phyloP scores from a whole-genome alignment of 495 filamentous ascomycete species.

The Entonaema liquescens region DNA sequence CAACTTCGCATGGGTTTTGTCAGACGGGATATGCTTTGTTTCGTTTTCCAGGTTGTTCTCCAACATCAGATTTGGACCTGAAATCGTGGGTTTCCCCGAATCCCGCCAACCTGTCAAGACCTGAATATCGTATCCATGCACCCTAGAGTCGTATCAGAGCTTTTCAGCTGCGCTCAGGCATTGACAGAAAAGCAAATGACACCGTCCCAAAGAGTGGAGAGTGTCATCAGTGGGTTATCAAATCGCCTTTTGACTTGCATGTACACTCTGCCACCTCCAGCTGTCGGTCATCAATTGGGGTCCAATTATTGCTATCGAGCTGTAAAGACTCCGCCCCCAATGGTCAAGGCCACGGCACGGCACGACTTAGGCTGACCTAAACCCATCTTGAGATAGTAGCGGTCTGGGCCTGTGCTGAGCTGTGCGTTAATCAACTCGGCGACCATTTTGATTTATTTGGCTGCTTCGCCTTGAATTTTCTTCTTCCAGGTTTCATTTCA shows the following conservation, averaged over 20 bases:
- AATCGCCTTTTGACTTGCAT: slow-evolving; percentile 26
- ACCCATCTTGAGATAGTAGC: slow-evolving; percentile 23
- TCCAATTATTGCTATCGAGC: slow-evolving; percentile 26
- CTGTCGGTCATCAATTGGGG: slow-evolving; percentile 41
- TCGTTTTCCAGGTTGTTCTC: not conserved
- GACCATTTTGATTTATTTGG: slow-evolving; percentile 12
- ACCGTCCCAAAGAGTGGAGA: slow-evolving; percentile 23
- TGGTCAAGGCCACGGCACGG: slow-evolving; percentile 14
- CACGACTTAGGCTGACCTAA: slow-evolving; percentile 14
- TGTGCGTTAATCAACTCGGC: slow-evolving; percentile 19
- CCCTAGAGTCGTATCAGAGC: slow-evolving; percentile 19
- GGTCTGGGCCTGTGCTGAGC: slow-evolving; percentile 23
- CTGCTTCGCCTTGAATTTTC: not conserved
- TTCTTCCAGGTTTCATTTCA: not conserved
- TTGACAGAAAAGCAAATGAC: slow-evolving; percentile 12
- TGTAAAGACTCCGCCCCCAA: slow-evolving; percentile 23
- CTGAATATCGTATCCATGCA: slow-evolving; percentile 16
- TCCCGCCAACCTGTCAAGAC: not conserved
- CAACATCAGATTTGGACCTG: not conserved
- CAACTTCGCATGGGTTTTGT: slow-evolving; percentile 8
- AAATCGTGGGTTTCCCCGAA: too few species aligned
- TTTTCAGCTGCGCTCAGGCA: slow-evolving; percentile 30
- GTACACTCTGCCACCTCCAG: slow-evolving; percentile 28
- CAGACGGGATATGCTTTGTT: not conserved
- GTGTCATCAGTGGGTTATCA: not conserved